Base-by-base conservation (phyloP, 352 stramenopile species). In the Globisporangium radiosum region DNA sequence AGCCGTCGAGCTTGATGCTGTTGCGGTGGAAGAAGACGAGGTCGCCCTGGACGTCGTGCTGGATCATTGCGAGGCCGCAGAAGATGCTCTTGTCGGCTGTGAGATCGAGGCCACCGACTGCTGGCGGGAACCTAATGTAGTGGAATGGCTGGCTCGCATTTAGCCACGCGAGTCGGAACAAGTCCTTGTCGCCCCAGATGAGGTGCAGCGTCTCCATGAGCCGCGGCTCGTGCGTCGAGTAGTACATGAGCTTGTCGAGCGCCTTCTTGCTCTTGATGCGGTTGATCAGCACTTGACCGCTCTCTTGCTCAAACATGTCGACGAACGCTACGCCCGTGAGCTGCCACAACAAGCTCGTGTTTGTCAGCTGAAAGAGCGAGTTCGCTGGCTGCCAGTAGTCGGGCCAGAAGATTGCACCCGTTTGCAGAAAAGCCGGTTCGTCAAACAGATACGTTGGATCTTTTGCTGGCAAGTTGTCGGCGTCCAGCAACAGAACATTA, bases 11-110 rank as follows among this genome's bases (percentile, higher is more conserved):
- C 71, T 95, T 95, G 62, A 92, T 87, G 25, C 75, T 86, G 62
- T 95, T 93, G 33, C 85, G 83, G 63, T 95, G 85, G 66, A 93
- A 89, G 49, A 95, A 95, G 11, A 95, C 71, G 40, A 92, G 62
- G 56, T 92, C 85, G 57, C 85, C 85, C 42, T 92, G 75, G 4
- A 89, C 71, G 56, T 95, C 85, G 64, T 95, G 81, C 70, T 95
- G 85, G 54, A 95, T 84, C 81, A 95, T 95, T 1, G 83, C 77
- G 11, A 93, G 68, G 1, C 83, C 85, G 49, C 85, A 95, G 57
- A 92, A 95, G 13, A 92, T 73, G 49, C 78, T 73, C 56, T 88
- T 87, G 57, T 88, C 76, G 47, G 76, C 69, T 15, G 66, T 72
- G 50, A 87, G 50, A 44, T 92, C 73, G 40, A 92, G 56, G n/a